Evolutionary conservation across 441 rosid species (phyloP).

Genomic region (Francoa sonchifolia): DNA sequence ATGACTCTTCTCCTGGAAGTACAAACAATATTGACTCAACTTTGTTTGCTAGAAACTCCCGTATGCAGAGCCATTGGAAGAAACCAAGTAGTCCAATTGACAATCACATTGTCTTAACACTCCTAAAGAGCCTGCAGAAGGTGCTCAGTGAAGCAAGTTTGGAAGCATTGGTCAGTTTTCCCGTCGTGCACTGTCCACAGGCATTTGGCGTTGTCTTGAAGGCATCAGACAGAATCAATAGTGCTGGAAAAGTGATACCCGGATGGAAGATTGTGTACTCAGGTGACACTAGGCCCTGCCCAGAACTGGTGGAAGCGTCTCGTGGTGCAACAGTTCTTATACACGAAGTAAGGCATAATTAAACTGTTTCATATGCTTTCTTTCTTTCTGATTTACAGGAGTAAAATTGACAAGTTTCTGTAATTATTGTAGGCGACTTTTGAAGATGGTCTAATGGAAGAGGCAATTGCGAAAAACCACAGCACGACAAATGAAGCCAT

Average conservation of each 20-base stretch:
- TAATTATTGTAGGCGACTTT: constrained; percentile 61
- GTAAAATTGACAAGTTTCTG: not conserved
- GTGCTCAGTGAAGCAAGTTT: constrained; percentile 53
- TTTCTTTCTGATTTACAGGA: not conserved
- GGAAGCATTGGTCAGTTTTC: constrained; percentile 62
- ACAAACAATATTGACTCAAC: constrained; percentile 18
- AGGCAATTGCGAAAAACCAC: constrained; percentile 80
- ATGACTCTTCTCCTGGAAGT: constrained; percentile 16
- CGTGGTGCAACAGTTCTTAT: constrained; percentile 75
- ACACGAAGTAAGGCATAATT: constrained; percentile 57
- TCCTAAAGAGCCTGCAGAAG: constrained; percentile 40
- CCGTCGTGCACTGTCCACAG: constrained; percentile 90
- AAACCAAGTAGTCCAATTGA: constrained; percentile 40
- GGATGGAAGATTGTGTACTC: constrained; percentile 96
- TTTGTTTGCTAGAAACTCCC: constrained; percentile 47
- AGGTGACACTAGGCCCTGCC: constrained; percentile 93
- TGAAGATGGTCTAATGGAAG: constrained; percentile 78
- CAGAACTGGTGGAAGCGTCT: constrained; percentile 56
- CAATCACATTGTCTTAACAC: constrained; percentile 23
- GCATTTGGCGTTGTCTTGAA: constrained; percentile 62
- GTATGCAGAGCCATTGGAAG: constrained; percentile 65
- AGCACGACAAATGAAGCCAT: constrained; percentile 95
- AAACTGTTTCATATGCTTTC: not conserved
- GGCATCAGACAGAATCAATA: constrained; percentile 60
- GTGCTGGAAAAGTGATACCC: constrained; percentile 50